phyloP scores from a whole-genome alignment of 306 rosid species.

The Delonix regia region DNA sequence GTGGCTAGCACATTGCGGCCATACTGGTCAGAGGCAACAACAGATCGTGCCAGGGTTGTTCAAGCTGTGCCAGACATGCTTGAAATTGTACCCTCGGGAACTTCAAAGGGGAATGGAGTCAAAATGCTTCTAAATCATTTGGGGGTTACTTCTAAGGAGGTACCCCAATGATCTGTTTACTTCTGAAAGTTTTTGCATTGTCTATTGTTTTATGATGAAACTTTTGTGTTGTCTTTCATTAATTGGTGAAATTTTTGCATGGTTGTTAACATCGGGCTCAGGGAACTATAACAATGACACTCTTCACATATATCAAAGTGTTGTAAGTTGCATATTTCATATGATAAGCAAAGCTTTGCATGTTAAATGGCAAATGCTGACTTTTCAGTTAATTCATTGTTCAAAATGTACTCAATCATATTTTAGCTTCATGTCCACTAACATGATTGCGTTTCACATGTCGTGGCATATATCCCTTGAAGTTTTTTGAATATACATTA shows the following conservation, averaged over 20 bases:
- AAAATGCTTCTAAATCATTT: conserved; percentile 85
- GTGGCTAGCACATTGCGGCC: conserved; percentile 73
- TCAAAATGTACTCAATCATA: not conserved
- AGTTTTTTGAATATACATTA: conserved; percentile 3
- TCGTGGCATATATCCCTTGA: not conserved
- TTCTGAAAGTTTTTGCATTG: conserved; percentile 13
- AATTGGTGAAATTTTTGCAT: not conserved
- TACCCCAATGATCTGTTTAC: conserved; percentile 33
- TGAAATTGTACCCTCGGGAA: conserved; percentile 86
- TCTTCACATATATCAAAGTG: not conserved
- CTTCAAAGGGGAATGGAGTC: conserved; percentile 88
- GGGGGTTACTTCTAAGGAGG: conserved; percentile 75
- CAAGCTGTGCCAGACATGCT: conserved; percentile 87
- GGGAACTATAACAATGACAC: conserved; percentile 12
- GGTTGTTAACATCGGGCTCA: not conserved
- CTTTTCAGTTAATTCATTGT: conserved; percentile 22
- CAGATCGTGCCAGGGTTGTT: conserved; percentile 70
- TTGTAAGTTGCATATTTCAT: conserved; percentile 24
- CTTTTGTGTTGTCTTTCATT: too few species aligned
- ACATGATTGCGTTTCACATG: not conserved
- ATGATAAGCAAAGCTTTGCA: not conserved
- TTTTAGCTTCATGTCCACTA: conserved; percentile 3
- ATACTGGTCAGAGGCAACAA: conserved; percentile 77
- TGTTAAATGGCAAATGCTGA: not conserved
- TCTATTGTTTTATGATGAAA: not conserved